Percentiles rank a stretch among this genome's conserved stretches.
Evolutionary conservation across 176 grass and related monocot genomes (phyloP).

Genomic region (Phragmites australis): DNA sequence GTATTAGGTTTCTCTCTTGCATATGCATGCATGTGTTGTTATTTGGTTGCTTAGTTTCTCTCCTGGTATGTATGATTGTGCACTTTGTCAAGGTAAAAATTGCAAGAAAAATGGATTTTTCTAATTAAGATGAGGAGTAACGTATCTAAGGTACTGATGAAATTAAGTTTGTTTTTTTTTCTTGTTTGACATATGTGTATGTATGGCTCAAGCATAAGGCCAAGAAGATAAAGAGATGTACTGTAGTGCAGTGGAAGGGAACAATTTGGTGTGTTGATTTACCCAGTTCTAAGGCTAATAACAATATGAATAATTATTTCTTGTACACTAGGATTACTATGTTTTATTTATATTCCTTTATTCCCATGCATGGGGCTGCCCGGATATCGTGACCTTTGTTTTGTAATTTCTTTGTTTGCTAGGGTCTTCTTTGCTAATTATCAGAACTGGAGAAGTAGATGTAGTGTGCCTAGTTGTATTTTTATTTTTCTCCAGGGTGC

Average conservation of each 20-base stretch:
- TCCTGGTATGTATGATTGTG: constrained; percentile 23
- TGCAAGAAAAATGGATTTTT: not conserved
- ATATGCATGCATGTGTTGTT: not conserved
- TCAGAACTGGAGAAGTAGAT: too few relatives aligned
- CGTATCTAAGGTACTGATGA: not conserved
- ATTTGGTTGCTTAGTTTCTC: not conserved
- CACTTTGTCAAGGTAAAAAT: not conserved
- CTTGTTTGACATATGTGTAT: constrained; percentile 7
- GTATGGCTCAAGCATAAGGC: not conserved
- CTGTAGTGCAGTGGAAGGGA: not conserved
- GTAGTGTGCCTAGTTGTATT: too few relatives aligned
- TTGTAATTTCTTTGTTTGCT: too few relatives aligned
- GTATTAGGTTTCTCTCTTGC: not conserved
- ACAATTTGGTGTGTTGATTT: not conserved
- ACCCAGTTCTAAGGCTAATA: too few relatives aligned
- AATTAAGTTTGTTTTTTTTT: not conserved
- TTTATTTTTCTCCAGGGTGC: too few relatives aligned
- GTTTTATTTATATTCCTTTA: too few relatives aligned
- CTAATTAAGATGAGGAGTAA: not conserved
- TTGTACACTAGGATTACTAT: too few relatives aligned
- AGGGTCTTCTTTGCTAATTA: too few relatives aligned
- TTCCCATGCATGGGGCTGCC: too few relatives aligned
- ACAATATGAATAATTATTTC: too few relatives aligned
- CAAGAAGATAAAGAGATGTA: constrained; percentile 22
- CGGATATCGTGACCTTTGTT: too few relatives aligned